A percentile compares a stretch with the other conserved stretches of the same genome.
Evolutionary conservation across 1,284 basidiomycete genomes (phyloP).

Genomic region (Termitomyces sp.): DNA sequence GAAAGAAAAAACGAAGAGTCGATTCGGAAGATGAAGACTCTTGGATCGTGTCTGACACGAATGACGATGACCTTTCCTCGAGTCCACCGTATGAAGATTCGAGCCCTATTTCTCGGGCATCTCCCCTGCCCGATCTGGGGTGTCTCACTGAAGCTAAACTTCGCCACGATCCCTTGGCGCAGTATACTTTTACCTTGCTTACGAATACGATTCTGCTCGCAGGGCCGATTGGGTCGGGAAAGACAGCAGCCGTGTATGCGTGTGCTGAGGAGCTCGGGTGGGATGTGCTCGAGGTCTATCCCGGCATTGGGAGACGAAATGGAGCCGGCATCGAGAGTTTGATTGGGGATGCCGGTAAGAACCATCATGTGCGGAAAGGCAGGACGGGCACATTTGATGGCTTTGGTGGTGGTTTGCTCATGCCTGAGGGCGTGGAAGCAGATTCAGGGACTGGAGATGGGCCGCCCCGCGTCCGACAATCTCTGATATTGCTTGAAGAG

Average conservation of each 20-base stretch:
- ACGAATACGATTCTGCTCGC: slow-evolving; percentile 82
- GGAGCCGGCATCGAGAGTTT: slow-evolving; percentile 76
- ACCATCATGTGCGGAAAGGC: slow-evolving; percentile 68
- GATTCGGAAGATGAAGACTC: slow-evolving; percentile 53
- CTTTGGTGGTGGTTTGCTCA: no score
- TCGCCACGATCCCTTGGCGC: slow-evolving; percentile 15
- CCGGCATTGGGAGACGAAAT: slow-evolving; percentile 87
- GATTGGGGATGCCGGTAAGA: slow-evolving; percentile 90
- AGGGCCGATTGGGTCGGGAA: slow-evolving; percentile 85
- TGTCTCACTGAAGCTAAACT: background rate
- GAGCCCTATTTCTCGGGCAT: slow-evolving; percentile 5
- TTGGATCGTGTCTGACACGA: slow-evolving; percentile 48
- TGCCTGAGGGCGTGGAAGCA: background rate
- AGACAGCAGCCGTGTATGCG: slow-evolving; percentile 90
- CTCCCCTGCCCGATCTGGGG: background rate
- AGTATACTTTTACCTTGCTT: slow-evolving; percentile 38
- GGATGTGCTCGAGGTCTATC: slow-evolving; percentile 96
- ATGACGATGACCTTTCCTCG: slow-evolving; percentile 22
- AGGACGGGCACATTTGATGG: slow-evolving; percentile 10
- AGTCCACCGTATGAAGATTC: slow-evolving; percentile 8
- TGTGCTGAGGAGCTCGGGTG: slow-evolving; percentile 91
- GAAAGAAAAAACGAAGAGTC: slow-evolving; percentile 44
- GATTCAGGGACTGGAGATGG: no score
- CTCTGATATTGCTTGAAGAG: slow-evolving; percentile 92
- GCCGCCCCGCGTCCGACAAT: slow-evolving; percentile 61